A percentile compares a stretch with the other conserved stretches of the same genome.
Evolutionary conservation across 192 early-diverging fungal species (phyloP).

Genomic region (Geranomyces variabilis): DNA sequence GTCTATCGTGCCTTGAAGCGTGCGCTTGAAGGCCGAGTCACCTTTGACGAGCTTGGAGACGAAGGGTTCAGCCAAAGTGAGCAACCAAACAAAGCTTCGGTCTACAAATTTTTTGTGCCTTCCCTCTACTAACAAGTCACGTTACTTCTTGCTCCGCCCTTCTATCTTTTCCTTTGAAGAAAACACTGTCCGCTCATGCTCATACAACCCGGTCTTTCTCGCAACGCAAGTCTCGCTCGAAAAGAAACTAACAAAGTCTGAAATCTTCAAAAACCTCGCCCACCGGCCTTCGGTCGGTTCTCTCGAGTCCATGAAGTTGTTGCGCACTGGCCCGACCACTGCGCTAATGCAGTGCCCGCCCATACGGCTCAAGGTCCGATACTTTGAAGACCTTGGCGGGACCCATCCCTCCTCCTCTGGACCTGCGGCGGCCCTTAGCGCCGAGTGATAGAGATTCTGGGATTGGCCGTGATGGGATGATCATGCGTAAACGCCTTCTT

Average conservation of each 20-base stretch:
- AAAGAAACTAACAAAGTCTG: slow-evolving; percentile 3
- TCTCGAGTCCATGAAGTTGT: slow-evolving; percentile 29
- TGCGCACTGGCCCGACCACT: slow-evolving; percentile 20
- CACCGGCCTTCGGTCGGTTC: slow-evolving; percentile 20
- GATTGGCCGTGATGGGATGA: too few species aligned
- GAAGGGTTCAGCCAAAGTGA: slow-evolving; percentile 7
- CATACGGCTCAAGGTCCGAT: slow-evolving; percentile 22
- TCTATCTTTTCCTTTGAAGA: not conserved
- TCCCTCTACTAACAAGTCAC: too few species aligned
- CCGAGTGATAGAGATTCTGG: too few species aligned
- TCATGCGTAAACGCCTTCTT: too few species aligned
- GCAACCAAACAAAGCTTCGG: not conserved
- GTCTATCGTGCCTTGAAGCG: slow-evolving; percentile 4
- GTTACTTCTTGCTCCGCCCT: too few species aligned
- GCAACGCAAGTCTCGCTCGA: slow-evolving; percentile 14
- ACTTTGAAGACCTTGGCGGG: slow-evolving; percentile 19
- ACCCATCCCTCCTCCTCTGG: not conserved
- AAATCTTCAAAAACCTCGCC: not conserved
- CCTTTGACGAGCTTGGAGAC: slow-evolving; percentile 6
- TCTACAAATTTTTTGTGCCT: not conserved
- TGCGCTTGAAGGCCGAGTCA: not conserved
- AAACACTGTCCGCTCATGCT: slow-evolving; percentile 3
- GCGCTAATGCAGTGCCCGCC: slow-evolving; percentile 24
- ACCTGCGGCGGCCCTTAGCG: not conserved
- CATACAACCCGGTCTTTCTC: slow-evolving; percentile 8